Evolutionary conservation across 768 basidiomycete genomes (phyloP), one percentile per base, ranked within the genome.

Genomic region (Jaapia argillacea): DNA sequence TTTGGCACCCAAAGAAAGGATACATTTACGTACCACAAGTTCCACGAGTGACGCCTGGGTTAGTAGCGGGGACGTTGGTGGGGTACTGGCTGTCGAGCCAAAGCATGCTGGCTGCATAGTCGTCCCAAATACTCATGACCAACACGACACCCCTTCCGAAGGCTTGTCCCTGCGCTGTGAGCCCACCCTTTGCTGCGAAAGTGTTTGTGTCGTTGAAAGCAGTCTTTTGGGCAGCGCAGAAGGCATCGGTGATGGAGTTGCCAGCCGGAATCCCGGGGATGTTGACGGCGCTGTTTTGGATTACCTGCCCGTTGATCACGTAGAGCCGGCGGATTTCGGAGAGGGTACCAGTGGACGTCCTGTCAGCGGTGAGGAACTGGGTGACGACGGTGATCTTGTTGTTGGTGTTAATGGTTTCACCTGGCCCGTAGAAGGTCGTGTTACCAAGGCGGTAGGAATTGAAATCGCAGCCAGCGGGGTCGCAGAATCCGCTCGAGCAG

Each of bases 281-380:
- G 10, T 39, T 53, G 44, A 67, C 69, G 27, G 70, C 48, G 54
- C n/a, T 75, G 56, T 58, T 64, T 10, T 10, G 31, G 31, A 33
- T 68, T 53, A 58, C 56, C 40, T 58, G 58, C 45, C 69, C 67
- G 69, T 76, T 76, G n/a, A n/a, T n/a, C n/a, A n/a, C n/a, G n/a
- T n/a, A n/a, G n/a, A n/a, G n/a, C n/a, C n/a, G n/a, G n/a, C n/a
- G n/a, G n/a, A n/a, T n/a, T n/a, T n/a, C n/a, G n/a, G n/a, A n/a
- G n/a, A n/a, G n/a, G n/a, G n/a, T n/a, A n/a, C 45, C 61, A 59
- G 62, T 72, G 68, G 56, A 74, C 68, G 36, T 71, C 52, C 64
- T 72, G 71, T 55, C 75, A 71, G 71, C 54, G 75, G 72, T 49
- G 75, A 68, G 44, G 74, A 75, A 64, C 75, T 63, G 47, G n/a